These are phyloP conservation scores for Tolypocladium amazonense DNA, from an alignment of 2,329 filamentous ascomycete species.

Conservation along the genomic window DNA sequence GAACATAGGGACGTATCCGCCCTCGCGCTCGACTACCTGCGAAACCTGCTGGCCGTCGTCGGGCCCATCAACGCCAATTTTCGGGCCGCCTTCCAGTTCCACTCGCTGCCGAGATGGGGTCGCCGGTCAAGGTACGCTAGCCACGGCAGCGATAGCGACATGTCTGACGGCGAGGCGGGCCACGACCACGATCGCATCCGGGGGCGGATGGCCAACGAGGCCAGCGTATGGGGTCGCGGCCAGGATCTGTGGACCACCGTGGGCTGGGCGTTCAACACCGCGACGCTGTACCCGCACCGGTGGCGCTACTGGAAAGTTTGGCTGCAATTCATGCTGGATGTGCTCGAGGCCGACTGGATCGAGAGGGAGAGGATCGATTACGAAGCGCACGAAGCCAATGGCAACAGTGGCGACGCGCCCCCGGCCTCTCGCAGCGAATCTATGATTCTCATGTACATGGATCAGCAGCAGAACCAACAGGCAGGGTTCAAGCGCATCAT, in stretches of 20 bases:
- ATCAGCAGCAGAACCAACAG: conserved; percentile 32
- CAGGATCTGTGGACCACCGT: conserved; percentile 83
- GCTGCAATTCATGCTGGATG: conserved; percentile 70
- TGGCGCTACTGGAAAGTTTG: conserved; percentile 78
- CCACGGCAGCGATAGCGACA: conserved; percentile 30
- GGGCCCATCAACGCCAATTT: conserved; percentile 64
- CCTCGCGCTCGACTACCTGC: conserved; percentile 60
- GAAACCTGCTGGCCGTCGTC: conserved; percentile 51
- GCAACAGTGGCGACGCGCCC: conserved; percentile 11
- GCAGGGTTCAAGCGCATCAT: conserved; percentile 43
- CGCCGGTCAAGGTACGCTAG: conserved; percentile 23
- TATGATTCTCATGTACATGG: conserved; percentile 51
- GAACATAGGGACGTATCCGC: conserved; percentile 54
- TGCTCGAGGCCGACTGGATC: conserved; percentile 61
- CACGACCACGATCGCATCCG: conserved; percentile 42
- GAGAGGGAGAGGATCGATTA: conserved; percentile 42
- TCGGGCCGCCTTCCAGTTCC: conserved; percentile 62
- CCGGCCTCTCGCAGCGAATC: conserved; percentile 34
- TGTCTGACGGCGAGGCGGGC: conserved; percentile 29
- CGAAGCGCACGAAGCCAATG: conserved; percentile 14
- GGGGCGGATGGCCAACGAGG: conserved; percentile 48
- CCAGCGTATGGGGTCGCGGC: conserved; percentile 63
- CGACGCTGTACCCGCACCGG: conserved; percentile 56
- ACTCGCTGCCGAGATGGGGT: conserved; percentile 17
- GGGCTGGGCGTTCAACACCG: conserved; percentile 92